Base-by-base conservation (phyloP, 148 eudicot species). In the Bassia scoparia region DNA sequence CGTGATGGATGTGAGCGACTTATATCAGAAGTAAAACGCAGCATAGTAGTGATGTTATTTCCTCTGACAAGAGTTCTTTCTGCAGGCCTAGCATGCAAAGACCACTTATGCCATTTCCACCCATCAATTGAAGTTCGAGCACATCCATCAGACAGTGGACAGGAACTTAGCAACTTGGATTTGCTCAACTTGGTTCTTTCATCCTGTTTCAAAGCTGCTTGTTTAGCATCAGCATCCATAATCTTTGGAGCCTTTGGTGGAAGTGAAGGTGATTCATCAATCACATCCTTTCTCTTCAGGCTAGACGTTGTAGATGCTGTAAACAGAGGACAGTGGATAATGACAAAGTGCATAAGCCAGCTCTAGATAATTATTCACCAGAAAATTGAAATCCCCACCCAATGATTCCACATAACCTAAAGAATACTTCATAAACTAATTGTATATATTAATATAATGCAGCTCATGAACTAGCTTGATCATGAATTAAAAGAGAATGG, bases 71-170 rank as follows among this genome's bases (percentile, higher is more conserved):
- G 86, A 79, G 92, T 87, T 83, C 90, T 87, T 74, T 95, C 99
- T 67, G 87, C 82, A 77, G 96, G 94, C 69, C 81, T 89, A 67
- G 97, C 97, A 64, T 77, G 81, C 58, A 84, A 55, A 50, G 97
- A 89, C 99, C 99, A 95, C 49, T 79, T 83, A 79, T 76, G 99
- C 99, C 99, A 95, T 73, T 95, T 88, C 97, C 99, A 90, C 54
- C 99, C 99, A 77, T 80, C 80, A 48, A 95, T 92, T 35, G 99
- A 91, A 48, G 88, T 63, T 61, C 99, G 86, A 74, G 97, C 99
- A 87, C 97, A 95, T 48, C 97, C 97, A 67, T 74, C 81, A 76
- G 99, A 87, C 68, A 71, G 77, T 3, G 96, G 97, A 69, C 86
- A 88, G 52, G 81, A 77, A 77, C 77, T 86, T 24, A 38, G 60